Evolutionary conservation across 176 grass and related monocot species (phyloP).

Genomic region (Rhipidocladum racemiflorum): DNA sequence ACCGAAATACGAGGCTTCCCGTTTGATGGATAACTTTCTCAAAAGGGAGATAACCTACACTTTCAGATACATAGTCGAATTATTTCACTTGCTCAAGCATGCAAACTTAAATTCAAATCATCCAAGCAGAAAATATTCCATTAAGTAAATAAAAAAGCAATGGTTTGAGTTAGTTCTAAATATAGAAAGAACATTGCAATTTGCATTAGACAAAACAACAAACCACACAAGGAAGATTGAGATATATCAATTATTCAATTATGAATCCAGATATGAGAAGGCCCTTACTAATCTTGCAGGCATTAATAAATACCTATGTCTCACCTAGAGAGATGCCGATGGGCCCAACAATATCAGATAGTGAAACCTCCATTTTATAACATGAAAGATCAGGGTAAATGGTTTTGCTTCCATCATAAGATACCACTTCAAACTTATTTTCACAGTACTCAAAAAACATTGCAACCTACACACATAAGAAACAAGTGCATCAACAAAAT

Average conservation of each 20-base stretch:
- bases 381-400: slow-evolving; percentile 83
- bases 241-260: not conserved
- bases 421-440: slow-evolving; percentile 84
- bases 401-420: slow-evolving; percentile 57
- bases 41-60: slow-evolving; percentile 75
- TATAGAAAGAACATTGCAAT: slow-evolving; percentile 2
- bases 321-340: slow-evolving; percentile 81
- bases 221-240: not conserved
- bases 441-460: slow-evolving; percentile 88
- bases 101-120: slow-evolving; percentile 4
- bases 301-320: slow-evolving; percentile 52
- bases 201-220: not conserved
- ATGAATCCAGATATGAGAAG: not conserved
- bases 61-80: slow-evolving; percentile 19
- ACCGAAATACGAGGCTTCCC: slow-evolving; percentile 43
- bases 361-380: slow-evolving; percentile 74
- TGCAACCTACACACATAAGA: slow-evolving; percentile 65
- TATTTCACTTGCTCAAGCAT: slow-evolving; percentile 16
- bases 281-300: not conserved
- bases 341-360: slow-evolving; percentile 75
- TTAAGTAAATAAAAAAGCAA: slow-evolving; percentile 1
- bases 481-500: slow-evolving; percentile 27
- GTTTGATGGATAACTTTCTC: slow-evolving; percentile 41
- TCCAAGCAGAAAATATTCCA: not conserved
- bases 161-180: slow-evolving; percentile 8